Evolutionary conservation across 371 early-diverging fungal genomes (phyloP).

Genomic region (Fennellomyces sp.): DNA sequence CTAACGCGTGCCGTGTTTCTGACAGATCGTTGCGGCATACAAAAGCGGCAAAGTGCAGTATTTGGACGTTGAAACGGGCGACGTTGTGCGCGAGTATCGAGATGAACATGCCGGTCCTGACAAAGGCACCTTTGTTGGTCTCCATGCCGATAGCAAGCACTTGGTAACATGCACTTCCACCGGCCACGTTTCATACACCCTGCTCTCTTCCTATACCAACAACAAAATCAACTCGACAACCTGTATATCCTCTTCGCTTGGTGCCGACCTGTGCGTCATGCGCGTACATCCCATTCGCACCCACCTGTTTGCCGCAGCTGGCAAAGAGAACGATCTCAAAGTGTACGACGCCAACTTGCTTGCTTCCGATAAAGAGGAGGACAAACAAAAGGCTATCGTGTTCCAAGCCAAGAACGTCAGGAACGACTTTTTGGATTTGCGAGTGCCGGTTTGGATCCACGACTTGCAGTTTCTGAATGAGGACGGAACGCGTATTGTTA

Average conservation of each 20-base stretch:
- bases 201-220: slow-evolving; percentile 8
- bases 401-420: slow-evolving; percentile 71
- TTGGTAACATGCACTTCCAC: slow-evolving; percentile 38
- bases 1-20: not conserved
- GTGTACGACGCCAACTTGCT: slow-evolving; percentile 70
- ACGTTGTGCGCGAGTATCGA: slow-evolving; percentile 42
- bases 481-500: slow-evolving; percentile 55
- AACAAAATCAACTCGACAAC: slow-evolving; percentile 1
- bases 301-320: slow-evolving; percentile 81
- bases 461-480: slow-evolving; percentile 75
- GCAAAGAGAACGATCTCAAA: slow-evolving; percentile 82
- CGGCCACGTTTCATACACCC: slow-evolving; percentile 38
- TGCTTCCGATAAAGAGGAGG: not conserved
- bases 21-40: slow-evolving; percentile 62
- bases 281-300: slow-evolving; percentile 67
- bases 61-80: slow-evolving; percentile 56
- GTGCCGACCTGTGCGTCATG: slow-evolving; percentile 49
- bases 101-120: slow-evolving; percentile 35
- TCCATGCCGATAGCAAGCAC: slow-evolving; percentile 58
- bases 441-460: slow-evolving; percentile 88
- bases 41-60: slow-evolving; percentile 65
- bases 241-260: slow-evolving; percentile 15
- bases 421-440: slow-evolving; percentile 75
- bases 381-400: slow-evolving; percentile 37
- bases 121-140: slow-evolving; percentile 64